Conservation (phyloP, 2,329 filamentous ascomycete species). For the Anisogramma anomala region DNA sequence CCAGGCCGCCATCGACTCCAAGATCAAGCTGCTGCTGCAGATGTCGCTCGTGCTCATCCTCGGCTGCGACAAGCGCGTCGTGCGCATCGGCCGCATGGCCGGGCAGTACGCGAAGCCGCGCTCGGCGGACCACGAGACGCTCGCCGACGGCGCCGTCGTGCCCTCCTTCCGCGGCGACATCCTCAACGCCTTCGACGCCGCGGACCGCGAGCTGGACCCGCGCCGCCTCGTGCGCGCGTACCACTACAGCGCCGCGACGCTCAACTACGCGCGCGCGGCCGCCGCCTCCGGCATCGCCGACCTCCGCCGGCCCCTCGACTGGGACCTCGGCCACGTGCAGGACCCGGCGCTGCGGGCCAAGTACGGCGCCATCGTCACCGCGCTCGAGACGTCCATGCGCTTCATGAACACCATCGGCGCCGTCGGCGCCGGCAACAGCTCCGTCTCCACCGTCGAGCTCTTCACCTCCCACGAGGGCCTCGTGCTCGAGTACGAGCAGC, state of each 20-base stretch:
- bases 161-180: conserved; percentile 93
- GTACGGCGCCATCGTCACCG: conserved; percentile 73
- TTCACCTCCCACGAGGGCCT: conserved; percentile 94
- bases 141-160: conserved; percentile 63
- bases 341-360: conserved; percentile 74
- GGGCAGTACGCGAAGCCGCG: conserved; percentile 96
- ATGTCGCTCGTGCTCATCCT: conserved; percentile 96
- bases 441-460: conserved; percentile 83
- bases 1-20: conserved; percentile 79
- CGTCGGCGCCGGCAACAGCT: conserved; percentile 54
- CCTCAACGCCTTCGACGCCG: conserved; percentile 71
- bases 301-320: conserved; percentile 85
- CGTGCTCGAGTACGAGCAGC: conserved; percentile 87
- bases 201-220: conserved; percentile 73
- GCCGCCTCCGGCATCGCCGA: conserved; percentile 84
- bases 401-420: conserved; percentile 94
- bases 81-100: conserved; percentile 90
- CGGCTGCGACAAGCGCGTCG: conserved; percentile 69
- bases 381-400: conserved; percentile 79
- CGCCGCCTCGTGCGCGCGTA: conserved; percentile 79
- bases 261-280: conserved; percentile 83
- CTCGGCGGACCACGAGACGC: conserved; percentile 72
- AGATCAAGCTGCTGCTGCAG: conserved; percentile 91
- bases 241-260: conserved; percentile 85
- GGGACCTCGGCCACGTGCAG: conserved; percentile 83